Base-by-base conservation (phyloP, 495 filamentous ascomycete genomes). In the Hypomontagnella submonticulosa region DNA sequence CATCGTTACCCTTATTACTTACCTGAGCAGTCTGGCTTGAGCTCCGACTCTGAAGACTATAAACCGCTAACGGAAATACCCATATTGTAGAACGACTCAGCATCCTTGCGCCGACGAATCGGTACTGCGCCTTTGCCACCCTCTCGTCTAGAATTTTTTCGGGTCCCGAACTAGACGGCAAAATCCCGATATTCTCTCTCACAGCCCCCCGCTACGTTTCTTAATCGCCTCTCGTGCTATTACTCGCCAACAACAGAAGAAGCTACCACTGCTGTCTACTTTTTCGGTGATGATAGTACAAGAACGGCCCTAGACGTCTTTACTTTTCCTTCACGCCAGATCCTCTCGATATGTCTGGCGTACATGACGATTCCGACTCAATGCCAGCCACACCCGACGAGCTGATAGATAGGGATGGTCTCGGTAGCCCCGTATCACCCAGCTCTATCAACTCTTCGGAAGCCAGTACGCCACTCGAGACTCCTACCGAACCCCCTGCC, bases 381-480 rank as follows among this genome's bases (percentile, higher is more conserved):
- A 58, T 73, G 41, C 77, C 78, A 34, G 73, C 66, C 10, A 76
- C 77, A 36, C 76, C 79, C 36, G 77, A 81, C 53, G 79, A 80
- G 64, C 57, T 66, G 38, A 20, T 48, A 32, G 73, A 76, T 55
- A 75, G 64, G 63, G 71, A 73, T 9, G 52, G 32, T 12, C 34
- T 71, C 12, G 57, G 66, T n/a, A 69, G 63, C 37, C 80, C 79
- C 4, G 64, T 43, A 13, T 83, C 79, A 0, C 79, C 78, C 12
- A 70, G 70, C 55, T 82, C 80, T 4, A 41, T 68, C 34, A 74
- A 76, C 68, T 80, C 77, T 23, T 82, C 81, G 7, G 79, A 80
- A 57, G 76, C 75, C 7, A 80, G 73, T 57, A 83, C 81, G 3
- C 81, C 81, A 7, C 71, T 78, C 53, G 80, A 81, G 16, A 71